phyloP scores from a whole-genome alignment of 2,329 filamentous ascomycete species.

The Sclerotinia glacialis region DNA sequence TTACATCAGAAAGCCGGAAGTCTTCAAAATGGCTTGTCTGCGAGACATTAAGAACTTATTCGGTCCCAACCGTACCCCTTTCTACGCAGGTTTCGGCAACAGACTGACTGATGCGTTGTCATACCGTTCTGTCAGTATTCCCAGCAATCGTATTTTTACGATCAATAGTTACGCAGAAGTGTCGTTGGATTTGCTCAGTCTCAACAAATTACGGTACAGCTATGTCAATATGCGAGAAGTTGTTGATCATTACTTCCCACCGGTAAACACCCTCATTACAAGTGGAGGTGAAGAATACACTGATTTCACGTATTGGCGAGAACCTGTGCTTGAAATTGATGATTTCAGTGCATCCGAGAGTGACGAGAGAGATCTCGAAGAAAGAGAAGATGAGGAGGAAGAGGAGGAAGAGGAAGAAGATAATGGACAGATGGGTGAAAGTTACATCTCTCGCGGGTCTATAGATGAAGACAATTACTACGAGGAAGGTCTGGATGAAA shows the following conservation, averaged over 20 bases:
- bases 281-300: conserved; percentile 93
- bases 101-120: conserved; percentile 93
- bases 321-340: conserved; percentile 76
- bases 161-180: conserved; percentile 99
- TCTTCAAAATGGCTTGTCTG: conserved; percentile 99
- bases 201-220: conserved; percentile 94
- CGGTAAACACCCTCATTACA: conserved; percentile 80
- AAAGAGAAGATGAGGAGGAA: conserved; percentile 51
- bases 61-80: conserved; percentile 71
- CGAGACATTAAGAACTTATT: conserved; percentile 92
- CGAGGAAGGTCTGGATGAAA: conserved; percentile 37
- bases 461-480: conserved; percentile 46
- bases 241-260: conserved; percentile 97
- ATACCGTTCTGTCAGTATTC: conserved; percentile 94
- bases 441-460: conserved; percentile 54
- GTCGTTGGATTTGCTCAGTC: conserved; percentile 79
- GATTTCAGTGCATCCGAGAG: conserved; percentile 85
- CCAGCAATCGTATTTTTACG: conserved; percentile 90
- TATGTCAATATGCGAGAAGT: conserved; percentile 97
- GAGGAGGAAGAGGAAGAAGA: conserved; percentile 51
- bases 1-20: conserved; percentile 92
- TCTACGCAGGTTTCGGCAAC: conserved; percentile 97
- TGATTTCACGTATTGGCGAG: conserved; percentile 96
- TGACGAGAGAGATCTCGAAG: conserved; percentile 53
- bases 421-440: conserved; percentile 53